Evolutionary conservation across 306 rosid species (phyloP).

Genomic region (Gynostemma pentaphyllum): DNA sequence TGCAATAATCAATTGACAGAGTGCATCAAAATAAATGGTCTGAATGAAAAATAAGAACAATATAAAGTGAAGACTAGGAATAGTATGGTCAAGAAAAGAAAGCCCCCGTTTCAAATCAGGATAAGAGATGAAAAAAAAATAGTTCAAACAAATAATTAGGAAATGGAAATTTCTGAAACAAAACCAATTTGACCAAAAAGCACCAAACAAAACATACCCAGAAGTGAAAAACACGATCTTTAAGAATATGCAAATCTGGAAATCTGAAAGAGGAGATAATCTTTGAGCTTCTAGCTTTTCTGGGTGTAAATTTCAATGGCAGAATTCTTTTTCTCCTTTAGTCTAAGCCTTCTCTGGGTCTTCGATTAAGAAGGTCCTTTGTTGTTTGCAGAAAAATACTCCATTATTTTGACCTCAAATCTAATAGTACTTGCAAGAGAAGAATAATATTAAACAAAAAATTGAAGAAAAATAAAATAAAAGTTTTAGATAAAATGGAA

Average conservation of each 20-base stretch:
- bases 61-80: background rate
- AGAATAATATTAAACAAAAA: background rate
- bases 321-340: background rate
- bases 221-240: background rate
- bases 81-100: background rate
- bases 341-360: too few species aligned
- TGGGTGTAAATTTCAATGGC: too few species aligned
- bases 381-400: background rate
- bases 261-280: background rate
- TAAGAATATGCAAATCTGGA: background rate
- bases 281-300: too few species aligned
- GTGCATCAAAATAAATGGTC: too few species aligned
- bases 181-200: background rate
- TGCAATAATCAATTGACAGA: background rate
- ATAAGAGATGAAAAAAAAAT: background rate
- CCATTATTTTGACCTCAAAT: background rate
- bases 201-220: background rate
- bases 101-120: background rate
- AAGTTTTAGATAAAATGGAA: too few species aligned
- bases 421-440: background rate
- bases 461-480: too few species aligned
- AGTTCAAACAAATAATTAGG: background rate
- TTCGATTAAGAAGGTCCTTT: background rate
- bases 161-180: background rate
- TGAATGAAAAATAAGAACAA: background rate